These are phyloP conservation scores for Cyclocybe cylindracea DNA, from an alignment of 768 basidiomycete species.

Conservation along the genomic window DNA sequence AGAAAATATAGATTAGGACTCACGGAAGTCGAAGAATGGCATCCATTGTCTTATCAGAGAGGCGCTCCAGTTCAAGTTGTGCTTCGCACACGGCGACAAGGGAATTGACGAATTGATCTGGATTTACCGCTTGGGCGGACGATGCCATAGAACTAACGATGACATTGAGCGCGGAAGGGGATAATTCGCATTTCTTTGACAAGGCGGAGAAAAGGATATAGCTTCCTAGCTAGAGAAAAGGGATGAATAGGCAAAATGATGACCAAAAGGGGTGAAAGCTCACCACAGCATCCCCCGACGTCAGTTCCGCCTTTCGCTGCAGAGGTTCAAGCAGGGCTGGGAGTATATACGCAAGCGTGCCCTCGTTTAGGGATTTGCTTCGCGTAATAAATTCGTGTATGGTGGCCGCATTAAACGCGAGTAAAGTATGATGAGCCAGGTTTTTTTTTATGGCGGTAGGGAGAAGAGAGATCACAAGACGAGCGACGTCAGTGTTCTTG, in stretches of 20 bases:
- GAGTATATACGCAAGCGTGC: constrained; percentile 61
- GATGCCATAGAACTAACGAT: constrained; percentile 56
- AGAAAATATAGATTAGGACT: constrained; percentile 21
- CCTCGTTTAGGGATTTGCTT: constrained; percentile 60
- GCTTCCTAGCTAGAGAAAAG: constrained; percentile 56
- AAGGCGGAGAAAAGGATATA: constrained; percentile 74
- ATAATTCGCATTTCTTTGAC: constrained; percentile 63
- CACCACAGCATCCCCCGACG: constrained; percentile 57
- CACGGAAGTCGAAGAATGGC: constrained; percentile 50
- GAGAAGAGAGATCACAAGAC: constrained; percentile 68
- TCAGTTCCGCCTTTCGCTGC: constrained; percentile 32
- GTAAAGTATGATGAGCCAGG: constrained; percentile 63
- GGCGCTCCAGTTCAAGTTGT: constrained; percentile 54
- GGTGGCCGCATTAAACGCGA: constrained; percentile 81
- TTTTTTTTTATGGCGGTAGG: constrained; percentile 55
- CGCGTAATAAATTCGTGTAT: constrained; percentile 78
- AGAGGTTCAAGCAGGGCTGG: constrained; percentile 66
- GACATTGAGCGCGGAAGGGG: constrained; percentile 56
- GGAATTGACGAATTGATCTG: constrained; percentile 65
- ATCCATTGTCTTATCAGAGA: constrained; percentile 44
- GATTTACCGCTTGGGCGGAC: constrained; percentile 48
- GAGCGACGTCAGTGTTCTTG: constrained; percentile 66
- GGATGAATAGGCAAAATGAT: neutral
- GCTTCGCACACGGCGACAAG: constrained; percentile 63
- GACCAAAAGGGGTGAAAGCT: constrained; percentile 18